A percentile compares a stretch with the other conserved stretches of the same genome.
Conservation (phyloP, 2,329 filamentous ascomycete genomes). For the Trematosphaeria pertusa region DNA sequence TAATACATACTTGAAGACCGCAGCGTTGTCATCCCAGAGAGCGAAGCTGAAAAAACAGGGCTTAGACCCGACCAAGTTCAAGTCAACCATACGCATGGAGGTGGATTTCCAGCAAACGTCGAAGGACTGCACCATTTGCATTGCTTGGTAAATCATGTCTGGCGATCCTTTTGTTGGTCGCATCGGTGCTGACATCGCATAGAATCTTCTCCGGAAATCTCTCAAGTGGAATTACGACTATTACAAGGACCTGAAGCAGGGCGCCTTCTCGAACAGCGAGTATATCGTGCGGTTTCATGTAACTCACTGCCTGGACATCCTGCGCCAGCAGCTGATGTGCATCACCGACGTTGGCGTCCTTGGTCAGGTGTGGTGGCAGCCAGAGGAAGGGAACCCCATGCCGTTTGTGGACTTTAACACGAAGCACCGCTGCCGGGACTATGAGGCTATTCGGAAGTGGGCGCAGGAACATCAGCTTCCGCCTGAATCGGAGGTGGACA, state of each 20-base stretch:
- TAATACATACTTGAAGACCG: constrained; percentile 22
- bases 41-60: constrained; percentile 59
- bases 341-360: constrained; percentile 66
- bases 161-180: background rate
- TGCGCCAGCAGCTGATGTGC: constrained; percentile 70
- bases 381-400: constrained; percentile 51
- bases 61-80: constrained; percentile 64
- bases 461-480: constrained; percentile 61
- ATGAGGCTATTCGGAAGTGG: constrained; percentile 61
- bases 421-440: constrained; percentile 65
- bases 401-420: constrained; percentile 70
- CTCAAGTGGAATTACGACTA: constrained; percentile 67
- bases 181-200: constrained; percentile 17
- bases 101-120: constrained; percentile 65
- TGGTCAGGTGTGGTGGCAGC: constrained; percentile 66
- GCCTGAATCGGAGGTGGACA: constrained; percentile 45
- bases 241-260: constrained; percentile 58
- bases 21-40: constrained; percentile 57
- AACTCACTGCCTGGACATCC: constrained; percentile 66
- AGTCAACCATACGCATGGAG: constrained; percentile 62
- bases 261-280: constrained; percentile 64
- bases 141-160: constrained; percentile 56
- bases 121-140: constrained; percentile 65
- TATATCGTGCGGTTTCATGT: constrained; percentile 63
- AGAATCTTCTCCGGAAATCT: constrained; percentile 66